Conservation (phyloP, 768 basidiomycete genomes). For the Dioszegia hungarica region DNA sequence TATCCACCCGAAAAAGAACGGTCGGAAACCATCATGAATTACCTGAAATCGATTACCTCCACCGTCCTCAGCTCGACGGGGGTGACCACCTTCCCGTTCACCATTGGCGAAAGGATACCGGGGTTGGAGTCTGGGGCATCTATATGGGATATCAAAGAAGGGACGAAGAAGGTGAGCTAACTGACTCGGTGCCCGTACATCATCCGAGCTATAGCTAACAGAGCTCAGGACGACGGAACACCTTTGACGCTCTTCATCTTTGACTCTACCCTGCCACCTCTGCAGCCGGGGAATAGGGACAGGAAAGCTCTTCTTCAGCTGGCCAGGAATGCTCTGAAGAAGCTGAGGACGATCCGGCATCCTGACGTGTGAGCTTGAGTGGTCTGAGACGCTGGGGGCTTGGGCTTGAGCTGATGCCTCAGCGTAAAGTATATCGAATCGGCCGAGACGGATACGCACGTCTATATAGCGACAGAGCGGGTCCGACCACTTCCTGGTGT, state of each 20-base stretch:
- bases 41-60: constrained; percentile 54
- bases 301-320: constrained; percentile 65
- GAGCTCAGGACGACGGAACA: constrained; percentile 80
- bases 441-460: constrained; percentile 76
- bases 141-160: constrained; percentile 83
- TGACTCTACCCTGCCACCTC: constrained; percentile 53
- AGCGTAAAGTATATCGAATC: constrained; percentile 86
- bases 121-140: constrained; percentile 60
- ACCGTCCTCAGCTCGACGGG: constrained; percentile 88
- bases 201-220: constrained; percentile 3
- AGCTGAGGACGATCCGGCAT: constrained; percentile 84
- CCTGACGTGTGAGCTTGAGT: constrained; percentile 63
- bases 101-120: constrained; percentile 67
- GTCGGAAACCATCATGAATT: constrained; percentile 55
- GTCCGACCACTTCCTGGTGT: constrained; percentile 67
- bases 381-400: background rate
- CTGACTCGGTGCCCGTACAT: background rate
- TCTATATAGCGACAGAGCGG: constrained; percentile 93
- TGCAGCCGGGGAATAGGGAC: constrained; percentile 49
- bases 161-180: constrained; percentile 66
- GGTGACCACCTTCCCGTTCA: constrained; percentile 80
- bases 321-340: constrained; percentile 83
- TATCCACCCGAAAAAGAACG: background rate
- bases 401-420: background rate
- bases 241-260: constrained; percentile 89